These are phyloP conservation scores for Golubevia sp. DNA, from an alignment of 1,284 basidiomycete species.

Conservation along the genomic window DNA sequence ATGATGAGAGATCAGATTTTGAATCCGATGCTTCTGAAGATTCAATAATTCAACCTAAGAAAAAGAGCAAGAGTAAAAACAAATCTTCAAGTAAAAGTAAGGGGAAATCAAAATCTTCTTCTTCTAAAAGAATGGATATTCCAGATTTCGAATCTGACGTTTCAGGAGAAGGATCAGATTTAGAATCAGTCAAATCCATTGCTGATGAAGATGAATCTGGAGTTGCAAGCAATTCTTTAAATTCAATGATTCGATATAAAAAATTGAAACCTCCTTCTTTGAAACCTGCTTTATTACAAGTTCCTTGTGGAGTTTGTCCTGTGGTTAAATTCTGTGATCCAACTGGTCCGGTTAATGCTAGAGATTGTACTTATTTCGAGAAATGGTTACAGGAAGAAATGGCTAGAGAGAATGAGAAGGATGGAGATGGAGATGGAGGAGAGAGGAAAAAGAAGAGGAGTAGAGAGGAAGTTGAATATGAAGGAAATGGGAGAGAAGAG, in stretches of 20 bases:
- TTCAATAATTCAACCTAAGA: not conserved
- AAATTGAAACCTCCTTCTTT: not conserved
- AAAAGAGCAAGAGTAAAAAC: constrained; percentile 20
- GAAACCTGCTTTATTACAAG: constrained; percentile 13
- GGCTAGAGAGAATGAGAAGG: not conserved
- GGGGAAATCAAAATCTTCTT: not conserved
- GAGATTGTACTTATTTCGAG: constrained; percentile 40
- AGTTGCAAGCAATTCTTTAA: not conserved
- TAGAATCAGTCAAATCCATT: constrained; percentile 13
- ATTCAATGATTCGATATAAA: not conserved
- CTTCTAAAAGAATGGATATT: constrained; percentile 5
- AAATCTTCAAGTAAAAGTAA: constrained; percentile 15
- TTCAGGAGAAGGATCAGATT: constrained; percentile 1
- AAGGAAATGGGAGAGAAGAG: not conserved
- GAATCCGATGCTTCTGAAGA: constrained; percentile 1
- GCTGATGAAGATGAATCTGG: not conserved
- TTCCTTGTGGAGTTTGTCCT: constrained; percentile 46
- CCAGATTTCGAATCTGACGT: constrained; percentile 1
- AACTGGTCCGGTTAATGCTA: constrained; percentile 45
- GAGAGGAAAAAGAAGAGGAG: no score
- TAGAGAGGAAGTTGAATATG: constrained; percentile 1
- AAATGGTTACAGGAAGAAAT: constrained; percentile 15
- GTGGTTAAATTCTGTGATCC: constrained; percentile 50
- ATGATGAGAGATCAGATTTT: not conserved
- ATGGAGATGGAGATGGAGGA: not conserved